Evolutionary conservation across 2,329 filamentous ascomycete genomes (phyloP).

Genomic region (Colletotrichum tabaci): DNA sequence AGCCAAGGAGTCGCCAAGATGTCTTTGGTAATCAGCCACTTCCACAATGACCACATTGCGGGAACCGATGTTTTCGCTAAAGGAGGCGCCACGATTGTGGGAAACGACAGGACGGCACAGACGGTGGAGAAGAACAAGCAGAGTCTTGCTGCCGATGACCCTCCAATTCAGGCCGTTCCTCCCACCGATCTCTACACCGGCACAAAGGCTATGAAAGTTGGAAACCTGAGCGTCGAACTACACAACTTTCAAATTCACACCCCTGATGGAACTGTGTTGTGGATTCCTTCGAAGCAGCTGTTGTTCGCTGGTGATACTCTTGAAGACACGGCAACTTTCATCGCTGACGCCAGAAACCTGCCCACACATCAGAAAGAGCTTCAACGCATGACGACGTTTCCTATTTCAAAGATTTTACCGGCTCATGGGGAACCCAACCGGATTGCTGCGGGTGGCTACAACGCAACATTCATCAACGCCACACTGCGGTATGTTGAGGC

Average conservation of each 20-base stretch:
- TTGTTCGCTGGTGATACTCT: conserved; percentile 38
- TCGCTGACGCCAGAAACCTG: conserved; percentile 28
- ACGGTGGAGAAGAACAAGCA: conserved; percentile 24
- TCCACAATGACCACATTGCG: conserved; percentile 39
- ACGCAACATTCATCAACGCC: conserved; percentile 37
- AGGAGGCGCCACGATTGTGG: conserved; percentile 33
- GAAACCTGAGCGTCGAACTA: conserved; percentile 31
- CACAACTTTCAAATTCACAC: conserved; percentile 39
- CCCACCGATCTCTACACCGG: conserved; percentile 30
- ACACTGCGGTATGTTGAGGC: conserved; percentile 32
- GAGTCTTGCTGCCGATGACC: conserved; percentile 30
- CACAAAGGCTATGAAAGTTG: conserved; percentile 28
- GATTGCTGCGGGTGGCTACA: conserved; percentile 34
- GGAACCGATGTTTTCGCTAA: conserved; percentile 35
- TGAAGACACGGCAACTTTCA: conserved; percentile 39
- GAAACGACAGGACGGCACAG: conserved; percentile 27
- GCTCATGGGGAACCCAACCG: conserved; percentile 34
- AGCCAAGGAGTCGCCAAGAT: conserved; percentile 35
- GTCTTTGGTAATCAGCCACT: conserved; percentile 38
- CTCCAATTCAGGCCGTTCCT: conserved; percentile 32
- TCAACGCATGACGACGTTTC: conserved; percentile 24
- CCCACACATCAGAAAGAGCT: conserved; percentile 34
- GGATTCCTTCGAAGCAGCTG: conserved; percentile 37
- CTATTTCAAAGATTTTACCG: conserved; percentile 37
- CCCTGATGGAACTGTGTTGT: conserved; percentile 34